These are phyloP conservation scores for Stemphylium lycopersici DNA, from an alignment of 2,329 filamentous ascomycete species.

Conservation along the genomic window DNA sequence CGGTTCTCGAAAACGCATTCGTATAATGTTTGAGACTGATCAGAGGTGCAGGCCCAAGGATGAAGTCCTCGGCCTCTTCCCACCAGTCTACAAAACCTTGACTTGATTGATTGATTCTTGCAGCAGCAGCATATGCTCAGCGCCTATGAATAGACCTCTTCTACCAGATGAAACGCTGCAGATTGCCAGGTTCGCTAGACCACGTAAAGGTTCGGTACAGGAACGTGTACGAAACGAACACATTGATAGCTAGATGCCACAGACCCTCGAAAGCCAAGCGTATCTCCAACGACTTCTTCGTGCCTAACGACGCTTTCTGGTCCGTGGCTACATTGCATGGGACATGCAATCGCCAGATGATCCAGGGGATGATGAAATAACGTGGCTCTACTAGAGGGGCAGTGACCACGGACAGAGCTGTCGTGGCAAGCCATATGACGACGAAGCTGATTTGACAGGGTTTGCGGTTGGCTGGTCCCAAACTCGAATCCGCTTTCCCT, in stretches of 20 bases:
- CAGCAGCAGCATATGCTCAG: neutral
- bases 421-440: conserved; percentile 70
- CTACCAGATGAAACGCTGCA: conserved; percentile 78
- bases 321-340: conserved; percentile 54
- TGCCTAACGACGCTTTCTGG: neutral
- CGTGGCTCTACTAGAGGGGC: conserved; percentile 93
- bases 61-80: no score
- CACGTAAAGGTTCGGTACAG: conserved; percentile 71
- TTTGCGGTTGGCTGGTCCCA: conserved; percentile 4
- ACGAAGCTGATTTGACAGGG: conserved; percentile 54
- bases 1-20: neutral
- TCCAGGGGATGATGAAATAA: conserved; percentile 95
- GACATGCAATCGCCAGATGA: conserved; percentile 85
- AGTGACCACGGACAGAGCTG: conserved; percentile 78
- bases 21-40: no score
- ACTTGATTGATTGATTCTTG: no score
- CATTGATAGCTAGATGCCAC: conserved; percentile 73
- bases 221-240: conserved; percentile 73
- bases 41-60: no score
- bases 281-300: conserved; percentile 42
- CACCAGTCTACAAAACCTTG: no score
- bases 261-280: conserved; percentile 66
- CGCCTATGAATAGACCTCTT: neutral
- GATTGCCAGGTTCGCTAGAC: conserved; percentile 63
- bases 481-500: conserved; percentile 10